Conservation (phyloP, 768 basidiomycete species). For the Pisolithus orientalis region DNA sequence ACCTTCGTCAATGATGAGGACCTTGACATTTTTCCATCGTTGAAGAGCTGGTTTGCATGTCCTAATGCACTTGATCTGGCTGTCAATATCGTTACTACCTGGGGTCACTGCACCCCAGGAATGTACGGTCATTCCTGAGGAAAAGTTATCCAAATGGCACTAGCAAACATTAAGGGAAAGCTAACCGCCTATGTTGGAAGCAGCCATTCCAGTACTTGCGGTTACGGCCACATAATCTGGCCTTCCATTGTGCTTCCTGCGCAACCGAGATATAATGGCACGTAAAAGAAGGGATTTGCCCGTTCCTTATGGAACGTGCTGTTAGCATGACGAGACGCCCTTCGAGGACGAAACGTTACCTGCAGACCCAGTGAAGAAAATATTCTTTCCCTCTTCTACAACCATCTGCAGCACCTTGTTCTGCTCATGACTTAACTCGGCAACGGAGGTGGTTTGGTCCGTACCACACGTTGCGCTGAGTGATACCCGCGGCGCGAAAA, state of each 20-base stretch:
- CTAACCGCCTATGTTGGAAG: slow-evolving; percentile 43
- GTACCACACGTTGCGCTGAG: slow-evolving; percentile 24
- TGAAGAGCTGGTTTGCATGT: slow-evolving; percentile 48
- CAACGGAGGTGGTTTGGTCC: slow-evolving; percentile 23
- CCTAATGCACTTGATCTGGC: slow-evolving; percentile 44
- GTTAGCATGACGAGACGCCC: neutral
- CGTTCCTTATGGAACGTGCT: slow-evolving; percentile 37
- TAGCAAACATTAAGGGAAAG: neutral
- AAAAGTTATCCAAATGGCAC: neutral
- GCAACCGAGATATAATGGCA: slow-evolving; percentile 48
- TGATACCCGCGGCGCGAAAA: slow-evolving; percentile 23
- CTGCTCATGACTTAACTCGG: slow-evolving; percentile 51
- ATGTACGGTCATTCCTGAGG: slow-evolving; percentile 52
- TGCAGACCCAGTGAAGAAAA: slow-evolving; percentile 69
- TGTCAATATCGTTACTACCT: slow-evolving; percentile 32
- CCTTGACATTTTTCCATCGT: slow-evolving; percentile 52
- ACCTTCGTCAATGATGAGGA: slow-evolving; percentile 66
- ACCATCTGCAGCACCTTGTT: slow-evolving; percentile 42
- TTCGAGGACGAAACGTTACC: slow-evolving; percentile 31
- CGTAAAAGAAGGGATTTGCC: slow-evolving; percentile 58
- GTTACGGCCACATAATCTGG: slow-evolving; percentile 37
- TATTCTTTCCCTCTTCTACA: slow-evolving; percentile 50
- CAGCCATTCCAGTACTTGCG: slow-evolving; percentile 40
- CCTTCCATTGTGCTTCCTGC: slow-evolving; percentile 28
- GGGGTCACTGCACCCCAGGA: slow-evolving; percentile 57